Conservation (phyloP, 805 yeast species). For the Ogataea henricii region DNA sequence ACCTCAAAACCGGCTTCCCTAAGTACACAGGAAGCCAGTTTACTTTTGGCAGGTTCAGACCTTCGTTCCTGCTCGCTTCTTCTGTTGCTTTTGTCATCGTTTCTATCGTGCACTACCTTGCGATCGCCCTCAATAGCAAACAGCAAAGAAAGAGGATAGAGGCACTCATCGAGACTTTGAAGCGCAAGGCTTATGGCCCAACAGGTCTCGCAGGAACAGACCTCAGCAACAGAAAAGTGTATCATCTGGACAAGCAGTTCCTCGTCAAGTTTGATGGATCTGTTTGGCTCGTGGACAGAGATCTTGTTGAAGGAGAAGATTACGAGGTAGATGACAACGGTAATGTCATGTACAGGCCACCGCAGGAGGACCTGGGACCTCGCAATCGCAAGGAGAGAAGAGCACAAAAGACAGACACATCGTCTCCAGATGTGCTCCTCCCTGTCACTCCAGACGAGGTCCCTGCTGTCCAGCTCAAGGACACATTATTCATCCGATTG, state of each 20-base stretch:
- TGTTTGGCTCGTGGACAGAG: constrained; percentile 53
- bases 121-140: constrained; percentile 52
- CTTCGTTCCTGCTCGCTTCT: constrained; percentile 56
- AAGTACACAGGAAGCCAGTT: constrained; percentile 69
- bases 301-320: constrained; percentile 28
- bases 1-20: constrained; percentile 83
- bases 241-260: constrained; percentile 50
- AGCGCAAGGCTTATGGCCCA: constrained; percentile 56
- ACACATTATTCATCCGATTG: constrained; percentile 45
- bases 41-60: constrained; percentile 67
- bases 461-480: constrained; percentile 46
- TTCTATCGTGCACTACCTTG: constrained; percentile 58
- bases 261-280: constrained; percentile 58
- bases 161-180: constrained; percentile 50
- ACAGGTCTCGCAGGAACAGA: constrained; percentile 29
- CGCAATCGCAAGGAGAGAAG: constrained; percentile 22
- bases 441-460: constrained; percentile 51
- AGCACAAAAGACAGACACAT: constrained; percentile 10
- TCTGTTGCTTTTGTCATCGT: constrained; percentile 51
- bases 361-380: constrained; percentile 11
- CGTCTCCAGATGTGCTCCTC: constrained; percentile 39
- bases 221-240: constrained; percentile 47
- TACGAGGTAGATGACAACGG: constrained; percentile 26
- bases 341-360: constrained; percentile 16
- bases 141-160: constrained; percentile 61